Evolutionary conservation across 164 flowering plant genomes (phyloP), one percentile per base, ranked within the genome.

Genomic region (Platanus orientalis): DNA sequence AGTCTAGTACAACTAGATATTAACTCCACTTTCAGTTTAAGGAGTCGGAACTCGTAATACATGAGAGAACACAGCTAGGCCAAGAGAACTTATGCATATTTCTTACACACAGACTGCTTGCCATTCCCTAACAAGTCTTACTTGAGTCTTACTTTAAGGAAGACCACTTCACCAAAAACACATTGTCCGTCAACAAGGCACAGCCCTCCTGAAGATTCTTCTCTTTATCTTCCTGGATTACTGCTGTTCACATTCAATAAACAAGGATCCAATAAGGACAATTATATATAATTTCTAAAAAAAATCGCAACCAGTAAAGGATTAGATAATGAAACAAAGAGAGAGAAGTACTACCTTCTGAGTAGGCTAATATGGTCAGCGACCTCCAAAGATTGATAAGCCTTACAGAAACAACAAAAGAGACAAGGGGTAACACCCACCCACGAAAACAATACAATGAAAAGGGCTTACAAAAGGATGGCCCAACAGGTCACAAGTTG

Each of bases 261-360:
- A 53, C 36, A 28, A 47, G 5, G 44, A n/a, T 21, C 23, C 17
- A 39, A 60, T 10, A 61, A 20, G 16, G 12, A 42, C 36, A 56
- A 39, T 23, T 45, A 25, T 2, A 34, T 25, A 0, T 10, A 1
- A 20, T 48, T 44, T 44, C 30, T n/a, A n/a, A n/a, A n/a, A 13
- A 54, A 13, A 19, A 0, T 23, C 20, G 6, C 24, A 63, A 28
- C 10, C 48, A 60, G 28, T 5, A 48, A 49, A 28, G 1, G 25
- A 40, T 52, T 19, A 3, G 7, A 56, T 54, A 40, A 13, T 17
- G 19, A 20, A 34, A 17, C 6, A 26, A 42, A 54, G 42, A 1
- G 3, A 36, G 9, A 36, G 42, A 36, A 36, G 42, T 36, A 11
- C 28, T 74, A 78, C 80, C 85, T 80, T 45, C 51, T 47, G 19